Conservation (phyloP, 495 filamentous ascomycete genomes). For the Pyronema domesticum region DNA sequence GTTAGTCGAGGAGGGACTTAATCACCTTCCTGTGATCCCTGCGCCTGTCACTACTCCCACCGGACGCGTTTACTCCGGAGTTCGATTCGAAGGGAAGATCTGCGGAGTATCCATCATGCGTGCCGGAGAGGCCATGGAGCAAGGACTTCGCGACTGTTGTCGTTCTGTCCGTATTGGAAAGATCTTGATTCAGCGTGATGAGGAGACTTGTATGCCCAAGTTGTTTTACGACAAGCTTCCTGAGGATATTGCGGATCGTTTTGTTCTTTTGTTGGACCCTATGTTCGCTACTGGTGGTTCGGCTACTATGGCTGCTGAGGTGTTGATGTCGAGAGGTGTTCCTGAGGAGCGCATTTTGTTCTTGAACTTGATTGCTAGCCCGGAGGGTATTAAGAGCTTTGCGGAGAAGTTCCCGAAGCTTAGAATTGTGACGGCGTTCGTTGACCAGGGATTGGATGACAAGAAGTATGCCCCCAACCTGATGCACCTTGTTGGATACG, state of each 20-base stretch:
- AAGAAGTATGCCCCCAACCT: slow-evolving; percentile 56
- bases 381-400: slow-evolving; percentile 77
- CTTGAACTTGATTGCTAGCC: slow-evolving; percentile 88
- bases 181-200: slow-evolving; percentile 92
- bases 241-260: slow-evolving; percentile 75
- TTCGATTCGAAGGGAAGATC: slow-evolving; percentile 93
- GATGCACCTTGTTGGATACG: neutral
- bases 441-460: slow-evolving; percentile 85
- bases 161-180: slow-evolving; percentile 92
- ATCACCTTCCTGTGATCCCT: slow-evolving; percentile 81
- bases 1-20: slow-evolving; percentile 93
- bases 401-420: slow-evolving; percentile 81
- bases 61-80: slow-evolving; percentile 70
- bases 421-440: slow-evolving; percentile 86
- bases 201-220: slow-evolving; percentile 78
- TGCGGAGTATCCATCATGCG: slow-evolving; percentile 98
- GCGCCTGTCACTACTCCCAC: slow-evolving; percentile 70
- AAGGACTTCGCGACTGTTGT: slow-evolving; percentile 89
- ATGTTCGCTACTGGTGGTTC: slow-evolving; percentile 99
- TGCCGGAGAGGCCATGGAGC: slow-evolving; percentile 95
- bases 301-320: slow-evolving; percentile 88
- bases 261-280: slow-evolving; percentile 89
- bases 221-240: slow-evolving; percentile 96
- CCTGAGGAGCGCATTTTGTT: slow-evolving; percentile 91
- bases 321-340: slow-evolving; percentile 72